These are phyloP conservation scores for Amanita polypyramis DNA, from an alignment of 768 basidiomycete species.

Conservation along the genomic window DNA sequence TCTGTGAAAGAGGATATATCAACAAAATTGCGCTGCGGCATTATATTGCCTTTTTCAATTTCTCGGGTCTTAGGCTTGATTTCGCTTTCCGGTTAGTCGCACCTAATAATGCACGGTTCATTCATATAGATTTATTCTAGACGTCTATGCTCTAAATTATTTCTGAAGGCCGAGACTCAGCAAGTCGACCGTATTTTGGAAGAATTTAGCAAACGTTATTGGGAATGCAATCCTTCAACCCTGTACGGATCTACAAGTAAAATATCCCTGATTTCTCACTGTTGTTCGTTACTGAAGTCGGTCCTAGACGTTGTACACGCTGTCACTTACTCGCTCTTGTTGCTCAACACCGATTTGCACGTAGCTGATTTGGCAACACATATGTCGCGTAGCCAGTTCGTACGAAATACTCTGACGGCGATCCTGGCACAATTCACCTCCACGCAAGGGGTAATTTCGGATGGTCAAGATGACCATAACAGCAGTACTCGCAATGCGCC, in stretches of 20 bases:
- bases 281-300: slow-evolving; percentile 31
- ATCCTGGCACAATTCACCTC: slow-evolving; percentile 69
- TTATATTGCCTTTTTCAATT: slow-evolving; percentile 89
- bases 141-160: slow-evolving; percentile 84
- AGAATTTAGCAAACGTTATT: slow-evolving; percentile 83
- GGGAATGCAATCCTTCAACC: slow-evolving; percentile 77
- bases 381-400: slow-evolving; percentile 90
- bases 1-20: slow-evolving; percentile 46
- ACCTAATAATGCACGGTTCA: neutral
- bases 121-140: slow-evolving; percentile 25
- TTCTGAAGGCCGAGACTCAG: slow-evolving; percentile 92
- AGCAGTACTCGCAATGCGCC: slow-evolving; percentile 37
- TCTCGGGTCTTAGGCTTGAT: slow-evolving; percentile 71
- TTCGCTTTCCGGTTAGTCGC: slow-evolving; percentile 70
- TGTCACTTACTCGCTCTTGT: slow-evolving; percentile 82
- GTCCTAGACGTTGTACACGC: slow-evolving; percentile 67
- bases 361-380: slow-evolving; percentile 81
- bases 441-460: slow-evolving; percentile 44
- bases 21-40: slow-evolving; percentile 67
- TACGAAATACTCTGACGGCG: slow-evolving; percentile 81
- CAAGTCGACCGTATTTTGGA: slow-evolving; percentile 96
- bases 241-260: slow-evolving; percentile 80
- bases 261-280: slow-evolving; percentile 17
- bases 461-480: slow-evolving; percentile 48
- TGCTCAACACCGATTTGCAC: slow-evolving; percentile 96